Evolutionary conservation across 306 rosid genomes (phyloP).

Genomic region (Boehmeria nivea): DNA sequence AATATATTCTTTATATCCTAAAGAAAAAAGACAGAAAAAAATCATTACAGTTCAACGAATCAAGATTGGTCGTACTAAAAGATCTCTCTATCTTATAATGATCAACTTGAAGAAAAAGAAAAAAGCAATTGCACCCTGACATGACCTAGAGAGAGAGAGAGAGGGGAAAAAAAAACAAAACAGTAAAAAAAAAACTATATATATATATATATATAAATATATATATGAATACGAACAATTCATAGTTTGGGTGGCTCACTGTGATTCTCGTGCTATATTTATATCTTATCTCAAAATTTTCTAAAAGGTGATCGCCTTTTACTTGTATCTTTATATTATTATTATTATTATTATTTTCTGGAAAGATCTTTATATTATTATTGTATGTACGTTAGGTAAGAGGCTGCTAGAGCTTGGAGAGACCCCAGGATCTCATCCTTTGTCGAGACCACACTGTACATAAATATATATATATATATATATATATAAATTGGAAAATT

Average conservation of each 20-base stretch:
- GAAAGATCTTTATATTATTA: not conserved
- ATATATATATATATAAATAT: too few relatives aligned
- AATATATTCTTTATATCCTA: not conserved
- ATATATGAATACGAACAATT: too few relatives aligned
- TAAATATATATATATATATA: too few relatives aligned
- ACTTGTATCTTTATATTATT: not conserved
- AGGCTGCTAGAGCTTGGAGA: too few relatives aligned
- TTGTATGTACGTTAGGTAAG: conserved; percentile 4
- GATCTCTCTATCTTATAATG: not conserved
- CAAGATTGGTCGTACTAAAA: conserved; percentile 3
- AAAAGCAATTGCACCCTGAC: conserved; percentile 11
- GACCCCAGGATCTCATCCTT: too few relatives aligned
- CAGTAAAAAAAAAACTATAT: too few relatives aligned
- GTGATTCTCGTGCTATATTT: not conserved
- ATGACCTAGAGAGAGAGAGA: not conserved
- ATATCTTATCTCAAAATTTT: not conserved
- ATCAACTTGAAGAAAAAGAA: conserved; percentile 1
- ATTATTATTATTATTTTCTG: not conserved
- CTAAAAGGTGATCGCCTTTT: conserved; percentile 14
- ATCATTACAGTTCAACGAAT: not conserved
- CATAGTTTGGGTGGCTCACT: too few relatives aligned
- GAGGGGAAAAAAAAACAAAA: too few relatives aligned
- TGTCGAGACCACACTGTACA: too few relatives aligned
- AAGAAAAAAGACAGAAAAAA: not conserved
- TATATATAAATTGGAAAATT: too few relatives aligned